Conservation (phyloP, 2,329 filamentous ascomycete genomes). For the Curvularia sp. region DNA sequence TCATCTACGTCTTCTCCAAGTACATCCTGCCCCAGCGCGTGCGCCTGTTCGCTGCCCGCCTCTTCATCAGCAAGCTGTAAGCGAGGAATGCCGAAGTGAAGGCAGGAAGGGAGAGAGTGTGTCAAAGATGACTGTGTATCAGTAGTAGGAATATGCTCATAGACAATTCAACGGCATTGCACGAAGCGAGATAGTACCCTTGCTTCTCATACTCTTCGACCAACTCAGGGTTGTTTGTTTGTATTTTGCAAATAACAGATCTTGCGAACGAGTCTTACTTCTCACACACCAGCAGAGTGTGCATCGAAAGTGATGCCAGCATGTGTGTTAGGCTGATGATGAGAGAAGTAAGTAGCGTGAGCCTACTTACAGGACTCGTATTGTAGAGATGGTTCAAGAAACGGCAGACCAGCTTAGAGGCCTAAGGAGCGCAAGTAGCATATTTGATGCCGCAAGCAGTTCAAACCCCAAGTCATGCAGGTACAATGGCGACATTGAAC, state of each 20-base stretch:
- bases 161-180: slow-evolving; percentile 45
- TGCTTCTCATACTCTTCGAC: neutral
- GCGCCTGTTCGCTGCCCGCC: slow-evolving; percentile 51
- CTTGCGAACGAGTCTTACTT: neutral
- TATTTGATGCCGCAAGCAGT: neutral
- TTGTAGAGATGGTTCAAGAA: no score
- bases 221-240: neutral
- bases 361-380: neutral
- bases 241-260: neutral
- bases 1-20: slow-evolving; percentile 56
- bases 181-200: slow-evolving; percentile 8
- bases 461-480: neutral
- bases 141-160: slow-evolving; percentile 45
- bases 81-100: slow-evolving; percentile 7
- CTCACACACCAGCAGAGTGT: neutral
- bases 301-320: neutral
- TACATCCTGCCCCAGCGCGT: slow-evolving; percentile 54
- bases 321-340: neutral
- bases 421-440: neutral
- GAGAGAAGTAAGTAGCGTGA: neutral
- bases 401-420: neutral
- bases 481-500: neutral
- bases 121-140: slow-evolving; percentile 38
- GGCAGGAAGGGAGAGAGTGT: slow-evolving; percentile 7
- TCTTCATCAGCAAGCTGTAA: slow-evolving; percentile 57